Base-by-base conservation (phyloP, 148 eudicot species). In the Rhododendron simsii region DNA sequence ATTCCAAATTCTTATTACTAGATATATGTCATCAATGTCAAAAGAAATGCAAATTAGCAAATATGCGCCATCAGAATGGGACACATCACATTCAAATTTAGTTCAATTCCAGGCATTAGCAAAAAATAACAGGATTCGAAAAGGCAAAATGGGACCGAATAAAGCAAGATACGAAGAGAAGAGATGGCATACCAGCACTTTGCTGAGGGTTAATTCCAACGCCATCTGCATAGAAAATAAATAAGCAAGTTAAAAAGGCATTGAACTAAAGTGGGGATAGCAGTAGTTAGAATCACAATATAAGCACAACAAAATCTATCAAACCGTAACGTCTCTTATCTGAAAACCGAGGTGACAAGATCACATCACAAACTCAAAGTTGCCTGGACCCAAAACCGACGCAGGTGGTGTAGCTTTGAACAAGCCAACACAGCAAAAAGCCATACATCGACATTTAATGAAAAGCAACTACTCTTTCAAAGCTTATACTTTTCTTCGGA, bases 201-300 rank as follows among this genome's bases (percentile, higher is more conserved):
- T 96, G 98, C 84, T 96, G 99, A 88, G 99, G 99, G 91, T 95
- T 96, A 84, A 96, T 96, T 89, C 99, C 99, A 23, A 96, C 99
- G 48, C 98, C 99, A 93, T 97, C 99, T 97, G 98, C 88, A 86
- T 21, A 71, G 18, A 92, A 80, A 81, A 11, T 4, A 28, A 28
- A 11, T 13, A 69, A 69, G 13, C 35, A 30, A 69, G 28, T 69
- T 1, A 30, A 69, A 69, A 9, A 8, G 35, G 33, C 75, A 12
- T 26, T 2, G 30, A 10, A 9, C 10, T 30, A 28, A 69, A 69
- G 6, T 12, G 14, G 6, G 75, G 75, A 12, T 12, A 30, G 30
- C 37, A 69, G 18, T 28, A 28, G 15, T 26, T 69, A 69, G 75
- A 69, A 69, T 69, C 37, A 69, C 75, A 30, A 26, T 2, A 26